Conservation (phyloP, 2,329 filamentous ascomycete genomes). For the Paracoccidioides brasiliensis region DNA sequence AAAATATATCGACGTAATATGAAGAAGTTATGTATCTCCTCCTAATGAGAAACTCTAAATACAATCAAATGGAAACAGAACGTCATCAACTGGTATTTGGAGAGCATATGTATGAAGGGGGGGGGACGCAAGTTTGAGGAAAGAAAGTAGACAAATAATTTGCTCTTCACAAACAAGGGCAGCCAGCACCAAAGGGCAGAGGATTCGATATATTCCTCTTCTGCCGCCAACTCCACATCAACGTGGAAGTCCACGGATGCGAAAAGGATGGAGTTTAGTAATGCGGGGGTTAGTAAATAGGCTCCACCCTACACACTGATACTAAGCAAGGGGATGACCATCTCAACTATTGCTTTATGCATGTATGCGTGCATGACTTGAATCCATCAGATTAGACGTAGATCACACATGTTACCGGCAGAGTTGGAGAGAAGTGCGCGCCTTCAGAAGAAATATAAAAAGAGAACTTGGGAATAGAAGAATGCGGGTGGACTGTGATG, state of each 20-base stretch:
- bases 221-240: background rate
- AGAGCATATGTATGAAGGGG: background rate
- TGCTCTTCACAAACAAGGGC: background rate
- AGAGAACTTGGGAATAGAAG: background rate
- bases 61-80: no score
- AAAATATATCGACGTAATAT: background rate
- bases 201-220: background rate
- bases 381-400: background rate
- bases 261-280: background rate
- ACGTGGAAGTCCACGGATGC: background rate
- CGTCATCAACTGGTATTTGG: background rate
- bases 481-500: background rate
- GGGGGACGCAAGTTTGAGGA: background rate
- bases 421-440: background rate
- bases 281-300: background rate
- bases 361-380: background rate
- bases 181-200: background rate
- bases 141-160: background rate
- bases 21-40: background rate
- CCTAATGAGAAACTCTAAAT: background rate
- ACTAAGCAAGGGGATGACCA: constrained; percentile 1
- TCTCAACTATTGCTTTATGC: background rate
- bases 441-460: background rate
- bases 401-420: constrained; percentile 1
- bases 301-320: background rate